Evolutionary conservation across 768 basidiomycete species (phyloP).

Genomic region (Paxillus ammoniavirescens): DNA sequence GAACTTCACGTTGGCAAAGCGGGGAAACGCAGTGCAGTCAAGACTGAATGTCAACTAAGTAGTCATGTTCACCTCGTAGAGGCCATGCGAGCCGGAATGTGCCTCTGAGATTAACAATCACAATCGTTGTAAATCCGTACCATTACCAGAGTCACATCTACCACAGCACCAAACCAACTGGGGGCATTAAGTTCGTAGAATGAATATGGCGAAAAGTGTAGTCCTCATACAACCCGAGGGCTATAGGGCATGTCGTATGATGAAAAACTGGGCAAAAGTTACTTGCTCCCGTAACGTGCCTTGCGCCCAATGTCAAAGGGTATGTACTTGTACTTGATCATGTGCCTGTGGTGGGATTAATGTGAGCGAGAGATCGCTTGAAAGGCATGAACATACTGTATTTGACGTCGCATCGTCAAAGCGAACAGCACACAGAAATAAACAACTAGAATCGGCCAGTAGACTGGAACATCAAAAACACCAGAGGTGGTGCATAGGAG

Average conservation of each 20-base stretch:
- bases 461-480: slow-evolving; percentile 93
- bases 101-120: slow-evolving; percentile 22
- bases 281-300: slow-evolving; percentile 68
- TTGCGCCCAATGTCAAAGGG: slow-evolving; percentile 97
- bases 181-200: slow-evolving; percentile 10
- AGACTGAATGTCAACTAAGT: neutral
- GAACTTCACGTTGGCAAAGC: too few relatives aligned
- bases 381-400: slow-evolving; percentile 63
- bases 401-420: slow-evolving; percentile 93
- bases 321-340: slow-evolving; percentile 98
- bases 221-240: slow-evolving; percentile 3
- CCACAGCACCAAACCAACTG: slow-evolving; percentile 9
- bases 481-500: slow-evolving; percentile 79
- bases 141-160: slow-evolving; percentile 22
- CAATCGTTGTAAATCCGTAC: slow-evolving; percentile 29
- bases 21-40: too few relatives aligned
- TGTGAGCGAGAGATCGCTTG: slow-evolving; percentile 2
- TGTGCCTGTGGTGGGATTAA: slow-evolving; percentile 61
- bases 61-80: neutral
- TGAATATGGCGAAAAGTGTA: slow-evolving; percentile 4
- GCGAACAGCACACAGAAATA: slow-evolving; percentile 97
- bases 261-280: slow-evolving; percentile 3
- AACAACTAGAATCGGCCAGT: slow-evolving; percentile 97
- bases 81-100: neutral
- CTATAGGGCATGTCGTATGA: neutral